A percentile compares a stretch with the other conserved stretches of the same genome.
phyloP scores from a whole-genome alignment of 1,284 basidiomycete genomes.

The Cryptococcus depauperatus region DNA sequence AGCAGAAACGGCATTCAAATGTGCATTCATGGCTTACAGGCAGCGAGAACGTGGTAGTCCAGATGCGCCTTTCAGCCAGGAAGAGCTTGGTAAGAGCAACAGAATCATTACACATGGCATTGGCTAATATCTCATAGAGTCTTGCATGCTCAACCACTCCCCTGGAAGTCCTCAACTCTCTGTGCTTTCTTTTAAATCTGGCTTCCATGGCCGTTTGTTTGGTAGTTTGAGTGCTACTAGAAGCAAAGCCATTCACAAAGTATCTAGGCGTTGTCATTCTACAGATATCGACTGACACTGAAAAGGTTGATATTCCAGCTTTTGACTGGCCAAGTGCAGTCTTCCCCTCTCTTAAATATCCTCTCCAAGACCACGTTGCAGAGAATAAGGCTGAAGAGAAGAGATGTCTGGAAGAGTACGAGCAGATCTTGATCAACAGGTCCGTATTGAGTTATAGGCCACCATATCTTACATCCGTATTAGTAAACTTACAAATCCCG shows the following conservation, averaged over 20 bases:
- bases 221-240: constrained; percentile 50
- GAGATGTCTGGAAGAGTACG: constrained; percentile 35
- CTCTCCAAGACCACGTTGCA: constrained; percentile 48
- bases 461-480: constrained; percentile 2
- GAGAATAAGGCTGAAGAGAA: constrained; percentile 46
- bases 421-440: constrained; percentile 35
- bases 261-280: constrained; percentile 2
- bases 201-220: constrained; percentile 50
- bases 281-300: neutral
- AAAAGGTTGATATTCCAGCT: constrained; percentile 50
- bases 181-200: constrained; percentile 50
- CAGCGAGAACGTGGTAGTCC: constrained; percentile 30
- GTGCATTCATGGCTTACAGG: constrained; percentile 48
- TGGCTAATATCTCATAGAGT: constrained; percentile 17
- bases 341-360: constrained; percentile 51
- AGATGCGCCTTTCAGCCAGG: constrained; percentile 26
- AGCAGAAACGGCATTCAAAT: constrained; percentile 50
- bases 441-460: constrained; percentile 6
- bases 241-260: constrained; percentile 50
- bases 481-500: constrained; percentile 45
- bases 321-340: constrained; percentile 52
- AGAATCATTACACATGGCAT: neutral
- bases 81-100: constrained; percentile 30
- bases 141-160: constrained; percentile 50
- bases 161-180: constrained; percentile 50